phyloP scores from a whole-genome alignment of 2,329 filamentous ascomycete genomes.

The Fonsecaea pedrosoi region DNA sequence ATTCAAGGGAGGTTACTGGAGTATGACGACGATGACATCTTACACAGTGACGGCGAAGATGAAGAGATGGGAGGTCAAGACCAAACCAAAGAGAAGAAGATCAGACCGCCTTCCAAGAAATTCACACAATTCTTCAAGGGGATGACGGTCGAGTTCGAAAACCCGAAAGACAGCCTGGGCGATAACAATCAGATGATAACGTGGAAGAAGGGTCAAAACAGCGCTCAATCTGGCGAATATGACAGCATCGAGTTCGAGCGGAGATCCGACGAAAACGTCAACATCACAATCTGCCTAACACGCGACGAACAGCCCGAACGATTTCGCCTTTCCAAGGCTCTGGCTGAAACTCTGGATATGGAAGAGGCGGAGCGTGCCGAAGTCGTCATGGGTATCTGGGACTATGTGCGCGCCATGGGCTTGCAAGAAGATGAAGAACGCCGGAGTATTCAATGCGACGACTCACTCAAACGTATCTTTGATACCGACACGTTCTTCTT shows the following conservation, averaged over 20 bases:
- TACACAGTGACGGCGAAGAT: conserved; percentile 58
- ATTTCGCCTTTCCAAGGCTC: conserved; percentile 76
- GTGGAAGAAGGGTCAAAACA: conserved; percentile 81
- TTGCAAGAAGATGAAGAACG: conserved; percentile 96
- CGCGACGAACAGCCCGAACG: conserved; percentile 86
- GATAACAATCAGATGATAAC: conserved; percentile 65
- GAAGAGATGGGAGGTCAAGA: conserved; percentile 52
- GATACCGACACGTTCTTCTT: conserved; percentile 79
- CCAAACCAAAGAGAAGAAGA: conserved; percentile 42
- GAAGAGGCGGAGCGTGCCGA: conserved; percentile 86
- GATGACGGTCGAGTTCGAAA: conserved; percentile 60
- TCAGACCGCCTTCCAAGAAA: conserved; percentile 49
- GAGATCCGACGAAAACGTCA: conserved; percentile 88
- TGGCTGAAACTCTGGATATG: conserved; percentile 85
- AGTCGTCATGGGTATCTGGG: conserved; percentile 90
- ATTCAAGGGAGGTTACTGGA: conserved; percentile 87
- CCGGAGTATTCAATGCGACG: conserved; percentile 88
- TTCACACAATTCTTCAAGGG: conserved; percentile 60
- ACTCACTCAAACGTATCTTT: conserved; percentile 79
- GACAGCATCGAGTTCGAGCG: conserved; percentile 92
- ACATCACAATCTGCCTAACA: conserved; percentile 84
- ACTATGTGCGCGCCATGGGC: conserved; percentile 85
- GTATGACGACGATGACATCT: conserved; percentile 64
- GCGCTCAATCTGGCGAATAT: conserved; percentile 70
- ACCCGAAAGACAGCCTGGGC: conserved; percentile 47